phyloP scores from a whole-genome alignment of 2,329 filamentous ascomycete genomes.

The Pestalotiopsis sp. region DNA sequence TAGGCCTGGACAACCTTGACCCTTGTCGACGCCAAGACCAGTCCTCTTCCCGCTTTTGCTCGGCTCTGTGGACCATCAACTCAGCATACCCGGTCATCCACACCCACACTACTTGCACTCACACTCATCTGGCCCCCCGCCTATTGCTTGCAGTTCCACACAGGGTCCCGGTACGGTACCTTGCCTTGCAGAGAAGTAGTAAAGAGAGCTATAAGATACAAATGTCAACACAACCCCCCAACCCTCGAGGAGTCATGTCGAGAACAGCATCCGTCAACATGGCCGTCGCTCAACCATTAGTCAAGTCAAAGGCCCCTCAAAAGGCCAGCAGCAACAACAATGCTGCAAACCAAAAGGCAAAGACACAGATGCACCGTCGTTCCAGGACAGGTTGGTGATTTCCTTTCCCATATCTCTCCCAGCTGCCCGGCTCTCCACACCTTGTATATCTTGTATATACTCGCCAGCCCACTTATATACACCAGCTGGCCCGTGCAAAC shows the following conservation, averaged over 20 bases:
- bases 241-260: constrained; percentile 54
- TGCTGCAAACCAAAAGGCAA: constrained; percentile 62
- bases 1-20: constrained; percentile 31
- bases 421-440: neutral
- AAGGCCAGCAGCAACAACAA: constrained; percentile 50
- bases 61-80: constrained; percentile 36
- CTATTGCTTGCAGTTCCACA: constrained; percentile 36
- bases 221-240: constrained; percentile 71
- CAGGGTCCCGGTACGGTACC: constrained; percentile 40
- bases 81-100: constrained; percentile 3
- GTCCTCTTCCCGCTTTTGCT: constrained; percentile 44
- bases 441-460: constrained; percentile 18
- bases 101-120: constrained; percentile 14
- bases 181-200: constrained; percentile 21
- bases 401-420: constrained; percentile 14
- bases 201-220: constrained; percentile 44
- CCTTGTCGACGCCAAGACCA: constrained; percentile 1
- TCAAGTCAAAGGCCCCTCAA: constrained; percentile 61
- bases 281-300: constrained; percentile 58
- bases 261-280: constrained; percentile 59
- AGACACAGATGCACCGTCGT: constrained; percentile 87
- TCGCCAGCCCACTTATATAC: constrained; percentile 22
- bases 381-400: constrained; percentile 84
- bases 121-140: constrained; percentile 18
- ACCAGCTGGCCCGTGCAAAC: constrained; percentile 20